phyloP scores from a whole-genome alignment of 2,329 filamentous ascomycete genomes.

The Penicillium sp. region DNA sequence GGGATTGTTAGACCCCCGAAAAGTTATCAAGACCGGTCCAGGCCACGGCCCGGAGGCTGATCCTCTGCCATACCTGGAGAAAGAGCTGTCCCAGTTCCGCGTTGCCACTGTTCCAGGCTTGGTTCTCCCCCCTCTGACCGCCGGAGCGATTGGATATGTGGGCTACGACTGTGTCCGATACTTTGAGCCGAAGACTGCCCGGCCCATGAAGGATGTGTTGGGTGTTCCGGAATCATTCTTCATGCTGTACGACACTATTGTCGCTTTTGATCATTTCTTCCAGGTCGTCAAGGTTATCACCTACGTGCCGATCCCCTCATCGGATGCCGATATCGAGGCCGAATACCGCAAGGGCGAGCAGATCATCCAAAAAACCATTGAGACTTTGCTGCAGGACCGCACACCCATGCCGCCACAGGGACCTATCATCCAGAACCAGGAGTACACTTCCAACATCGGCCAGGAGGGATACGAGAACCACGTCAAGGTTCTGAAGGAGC shows the following conservation, averaged over 20 bases:
- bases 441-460: constrained; percentile 92
- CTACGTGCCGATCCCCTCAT: constrained; percentile 71
- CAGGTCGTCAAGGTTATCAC: constrained; percentile 92
- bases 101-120: constrained; percentile 83
- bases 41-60: constrained; percentile 83
- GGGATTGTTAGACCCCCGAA: constrained; percentile 57
- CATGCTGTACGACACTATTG: constrained; percentile 93
- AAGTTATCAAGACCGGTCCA: constrained; percentile 82
- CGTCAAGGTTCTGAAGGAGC: constrained; percentile 80
- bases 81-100: constrained; percentile 74
- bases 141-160: constrained; percentile 93
- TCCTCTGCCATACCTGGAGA: constrained; percentile 78
- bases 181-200: constrained; percentile 95
- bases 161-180: constrained; percentile 97
- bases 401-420: constrained; percentile 75
- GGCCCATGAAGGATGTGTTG: constrained; percentile 83
- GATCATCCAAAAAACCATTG: constrained; percentile 67
- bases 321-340: constrained; percentile 59
- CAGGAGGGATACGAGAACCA: constrained; percentile 86
- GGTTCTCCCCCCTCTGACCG: constrained; percentile 80
- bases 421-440: constrained; percentile 69
- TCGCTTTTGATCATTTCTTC: constrained; percentile 93
- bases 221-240: constrained; percentile 91
- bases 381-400: constrained; percentile 71
- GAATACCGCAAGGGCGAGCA: constrained; percentile 70